Percentiles rank a stretch among this genome's conserved stretches.
phyloP scores from a whole-genome alignment of 176 grass and related monocot species.

The Puccinellia tenuiflora region DNA sequence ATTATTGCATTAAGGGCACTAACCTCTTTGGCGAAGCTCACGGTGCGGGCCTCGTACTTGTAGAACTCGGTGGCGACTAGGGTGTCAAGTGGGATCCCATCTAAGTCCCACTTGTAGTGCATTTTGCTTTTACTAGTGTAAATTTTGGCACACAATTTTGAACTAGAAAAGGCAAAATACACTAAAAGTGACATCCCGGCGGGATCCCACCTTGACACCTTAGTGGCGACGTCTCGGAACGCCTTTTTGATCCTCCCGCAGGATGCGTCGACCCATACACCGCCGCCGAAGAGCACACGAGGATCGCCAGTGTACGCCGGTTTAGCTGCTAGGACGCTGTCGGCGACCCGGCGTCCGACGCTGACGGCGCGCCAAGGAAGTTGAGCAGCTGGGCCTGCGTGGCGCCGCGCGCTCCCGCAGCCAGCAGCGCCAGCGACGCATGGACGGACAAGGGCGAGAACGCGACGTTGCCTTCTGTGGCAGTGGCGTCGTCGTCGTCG shows the following conservation, averaged over 20 bases:
- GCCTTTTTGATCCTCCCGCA: background rate
- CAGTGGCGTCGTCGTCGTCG: background rate
- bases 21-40: no score
- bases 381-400: background rate
- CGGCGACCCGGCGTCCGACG: background rate
- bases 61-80: no score
- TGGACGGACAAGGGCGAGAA: background rate
- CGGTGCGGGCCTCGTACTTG: no score
- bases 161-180: no score
- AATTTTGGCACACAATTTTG: no score
- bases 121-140: no score
- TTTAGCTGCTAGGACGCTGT: background rate
- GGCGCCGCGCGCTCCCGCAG: no score
- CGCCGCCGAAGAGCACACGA: background rate
- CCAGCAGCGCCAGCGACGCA: background rate
- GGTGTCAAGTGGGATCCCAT: no score
- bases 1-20: no score
- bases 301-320: background rate
- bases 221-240: background rate
- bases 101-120: no score
- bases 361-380: background rate
- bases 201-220: no score
- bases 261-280: background rate
- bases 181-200: no score
- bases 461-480: background rate